phyloP scores from a whole-genome alignment of 108 stramenopile genomes.

The Pseudonitzschia delicatissima region DNA sequence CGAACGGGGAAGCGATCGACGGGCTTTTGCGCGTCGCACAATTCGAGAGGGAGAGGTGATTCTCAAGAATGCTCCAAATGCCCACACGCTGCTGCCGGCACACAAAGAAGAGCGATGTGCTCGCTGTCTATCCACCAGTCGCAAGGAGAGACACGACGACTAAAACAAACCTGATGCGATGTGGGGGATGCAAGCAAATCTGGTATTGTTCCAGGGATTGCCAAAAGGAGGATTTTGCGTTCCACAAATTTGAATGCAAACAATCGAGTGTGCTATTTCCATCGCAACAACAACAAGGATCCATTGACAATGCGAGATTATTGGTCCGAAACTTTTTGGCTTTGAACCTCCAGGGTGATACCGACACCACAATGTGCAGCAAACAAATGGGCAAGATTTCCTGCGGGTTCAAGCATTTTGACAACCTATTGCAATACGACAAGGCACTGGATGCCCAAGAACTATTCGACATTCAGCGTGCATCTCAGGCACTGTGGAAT shows the following conservation, averaged over 20 bases:
- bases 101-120: constrained; percentile 20
- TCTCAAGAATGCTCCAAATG: constrained; percentile 17
- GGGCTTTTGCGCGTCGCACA: constrained; percentile 12
- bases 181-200: constrained; percentile 22
- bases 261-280: background rate
- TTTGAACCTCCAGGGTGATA: background rate
- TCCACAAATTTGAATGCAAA: constrained; percentile 29
- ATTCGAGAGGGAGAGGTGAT: constrained; percentile 17
- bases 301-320: constrained; percentile 7
- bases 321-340: constrained; percentile 18
- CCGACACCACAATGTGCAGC: background rate
- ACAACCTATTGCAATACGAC: background rate
- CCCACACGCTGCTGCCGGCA: background rate
- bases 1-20: constrained; percentile 10
- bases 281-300: background rate
- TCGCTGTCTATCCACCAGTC: constrained; percentile 1
- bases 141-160: background rate
- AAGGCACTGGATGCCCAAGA: background rate
- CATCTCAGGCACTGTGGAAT: constrained; percentile 2
- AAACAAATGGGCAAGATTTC: background rate
- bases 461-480: background rate
- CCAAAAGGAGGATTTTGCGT: constrained; percentile 27
- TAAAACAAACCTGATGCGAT: constrained; percentile 18
- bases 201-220: constrained; percentile 37
- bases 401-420: background rate